Percentiles rank a stretch among this genome's conserved stretches.
phyloP scores from a whole-genome alignment of 164 flowering plant species.

The Tetracentron sinense region DNA sequence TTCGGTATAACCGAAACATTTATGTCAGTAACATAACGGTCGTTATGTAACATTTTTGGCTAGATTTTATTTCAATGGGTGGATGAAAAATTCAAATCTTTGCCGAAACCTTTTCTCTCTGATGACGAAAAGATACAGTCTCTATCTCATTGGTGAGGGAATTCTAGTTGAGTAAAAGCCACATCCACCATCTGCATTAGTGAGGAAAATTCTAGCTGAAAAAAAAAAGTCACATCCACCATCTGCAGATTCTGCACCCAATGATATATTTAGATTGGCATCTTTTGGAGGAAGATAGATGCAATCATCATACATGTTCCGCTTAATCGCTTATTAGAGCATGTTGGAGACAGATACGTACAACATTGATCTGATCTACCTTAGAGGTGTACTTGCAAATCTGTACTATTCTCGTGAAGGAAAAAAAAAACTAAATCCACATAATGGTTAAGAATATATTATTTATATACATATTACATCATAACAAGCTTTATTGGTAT shows the following conservation, averaged over 20 bases:
- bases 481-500: slow-evolving; percentile 7
- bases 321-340: slow-evolving; percentile 27
- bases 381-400: neutral
- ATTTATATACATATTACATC: slow-evolving; percentile 11
- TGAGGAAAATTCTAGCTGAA: too few species aligned
- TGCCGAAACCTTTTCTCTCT: slow-evolving; percentile 64
- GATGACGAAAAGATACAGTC: slow-evolving; percentile 36
- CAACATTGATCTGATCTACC: too few species aligned
- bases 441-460: slow-evolving; percentile 15
- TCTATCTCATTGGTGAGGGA: slow-evolving; percentile 30
- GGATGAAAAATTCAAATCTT: slow-evolving; percentile 72
- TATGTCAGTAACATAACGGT: too few species aligned
- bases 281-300: slow-evolving; percentile 55
- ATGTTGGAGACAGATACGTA: slow-evolving; percentile 32
- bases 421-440: too few species aligned
- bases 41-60: too few species aligned
- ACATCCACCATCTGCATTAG: slow-evolving; percentile 64
- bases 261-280: slow-evolving; percentile 93
- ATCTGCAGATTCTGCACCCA: too few species aligned
- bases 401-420: neutral
- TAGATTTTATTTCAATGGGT: too few species aligned
- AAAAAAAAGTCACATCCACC: too few species aligned
- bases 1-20: too few species aligned
- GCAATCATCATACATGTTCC: slow-evolving; percentile 25
- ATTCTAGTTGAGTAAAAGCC: slow-evolving; percentile 39